Base-by-base conservation (phyloP, 495 filamentous ascomycete genomes). In the Sordaria brevicollis region DNA sequence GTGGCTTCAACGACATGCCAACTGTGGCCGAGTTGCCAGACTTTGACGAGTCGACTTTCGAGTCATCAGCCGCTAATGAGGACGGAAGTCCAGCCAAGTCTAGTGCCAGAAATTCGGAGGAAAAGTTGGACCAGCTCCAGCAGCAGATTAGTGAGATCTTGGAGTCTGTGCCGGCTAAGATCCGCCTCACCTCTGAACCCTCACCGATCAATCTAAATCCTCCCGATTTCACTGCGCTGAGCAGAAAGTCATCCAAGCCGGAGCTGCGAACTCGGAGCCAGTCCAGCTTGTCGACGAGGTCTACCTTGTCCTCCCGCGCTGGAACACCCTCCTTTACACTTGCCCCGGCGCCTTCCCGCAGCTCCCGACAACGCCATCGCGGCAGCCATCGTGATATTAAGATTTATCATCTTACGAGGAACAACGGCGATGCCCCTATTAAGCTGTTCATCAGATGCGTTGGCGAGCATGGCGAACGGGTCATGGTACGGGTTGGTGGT, bases 401-500 rank as follows among this genome's bases (percentile, higher is more conserved):
- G 77, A 86, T 97, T 2, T 99, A 97, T 73, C 94, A 99, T 80
- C 87, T 99, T 29, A 91, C 92, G n/a, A 90, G 93, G 37, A 86
- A 88, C 43, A 91, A 90, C 35, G 92, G 92, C 57, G 88, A 93
- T 70, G 86, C 90, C 33, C 95, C 95, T 0, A 93, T 95, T 72
- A 97, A 97, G 78, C 86, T 99, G 2, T 95, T 94, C 76, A 93
- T 98, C 33, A 90, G 95, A 1, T 88, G 93, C 15, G 93, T 99
- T 1, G 95, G 95, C 38, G 92, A 96, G 77, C 84, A 88, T 35
- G 90, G 91, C n/a, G 93, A 97, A 78, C 88, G 95, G 34, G 93
- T 98, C 57, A 97, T 99, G 93, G 96, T 97, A 9, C 90, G 95
- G 68, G 93, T 98, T 25, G 95, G 95, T 17, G 95, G 95, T 70